These are phyloP conservation scores for Phialocephala sp. DNA, from an alignment of 2,329 filamentous ascomycete species.

Conservation along the genomic window DNA sequence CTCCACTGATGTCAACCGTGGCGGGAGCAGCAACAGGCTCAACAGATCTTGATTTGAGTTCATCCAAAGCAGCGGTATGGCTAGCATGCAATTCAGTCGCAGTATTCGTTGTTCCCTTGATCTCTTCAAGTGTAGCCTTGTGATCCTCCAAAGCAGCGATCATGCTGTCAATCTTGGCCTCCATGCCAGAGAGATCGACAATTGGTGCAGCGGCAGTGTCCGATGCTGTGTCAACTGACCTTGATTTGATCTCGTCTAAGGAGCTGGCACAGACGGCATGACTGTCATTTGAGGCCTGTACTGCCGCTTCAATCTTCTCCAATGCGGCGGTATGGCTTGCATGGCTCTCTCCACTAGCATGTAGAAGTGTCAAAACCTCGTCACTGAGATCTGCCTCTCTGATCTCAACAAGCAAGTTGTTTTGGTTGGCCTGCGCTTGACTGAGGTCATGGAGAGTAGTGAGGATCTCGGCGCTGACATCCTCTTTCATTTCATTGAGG, in stretches of 20 bases:
- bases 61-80: conserved; percentile 12
- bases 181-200: conserved; percentile 12
- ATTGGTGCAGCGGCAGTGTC: not conserved
- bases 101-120: conserved; percentile 1
- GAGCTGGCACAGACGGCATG: conserved; percentile 25
- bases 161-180: conserved; percentile 10
- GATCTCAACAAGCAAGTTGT: conserved; percentile 35
- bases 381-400: conserved; percentile 40
- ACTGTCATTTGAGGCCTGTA: conserved; percentile 29
- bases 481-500: conserved; percentile 41
- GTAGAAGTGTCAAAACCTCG: conserved; percentile 41
- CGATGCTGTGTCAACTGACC: conserved; percentile 14
- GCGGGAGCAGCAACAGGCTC: conserved; percentile 9
- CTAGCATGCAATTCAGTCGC: conserved; percentile 11
- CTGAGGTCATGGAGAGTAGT: conserved; percentile 39
- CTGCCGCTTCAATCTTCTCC: conserved; percentile 27
- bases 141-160: conserved; percentile 16
- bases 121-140: conserved; percentile 2
- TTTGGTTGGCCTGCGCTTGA: conserved; percentile 32
- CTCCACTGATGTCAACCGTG: conserved; percentile 1
- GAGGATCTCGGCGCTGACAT: conserved; percentile 41
- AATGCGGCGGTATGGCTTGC: conserved; percentile 26
- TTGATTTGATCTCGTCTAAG: conserved; percentile 34
- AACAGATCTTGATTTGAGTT: conserved; percentile 16
- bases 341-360: conserved; percentile 37